Evolutionary conservation across 2,329 filamentous ascomycete genomes (phyloP).

Genomic region (Microdochium nivale): DNA sequence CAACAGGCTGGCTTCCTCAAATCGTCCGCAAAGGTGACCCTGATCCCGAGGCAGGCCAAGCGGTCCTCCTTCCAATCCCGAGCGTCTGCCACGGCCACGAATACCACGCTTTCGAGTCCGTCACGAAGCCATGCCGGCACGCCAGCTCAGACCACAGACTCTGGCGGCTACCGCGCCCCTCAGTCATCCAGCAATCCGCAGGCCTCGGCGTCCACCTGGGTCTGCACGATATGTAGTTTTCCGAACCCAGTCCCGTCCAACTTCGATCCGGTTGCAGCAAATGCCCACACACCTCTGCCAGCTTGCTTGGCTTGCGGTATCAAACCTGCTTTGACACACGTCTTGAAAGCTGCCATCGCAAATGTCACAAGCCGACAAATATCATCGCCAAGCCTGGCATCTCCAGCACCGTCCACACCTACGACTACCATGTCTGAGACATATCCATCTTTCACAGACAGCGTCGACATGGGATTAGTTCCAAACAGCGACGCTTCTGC

Average conservation of each 20-base stretch:
- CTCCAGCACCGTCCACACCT: slow-evolving; percentile 1
- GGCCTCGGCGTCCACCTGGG: slow-evolving; percentile 64
- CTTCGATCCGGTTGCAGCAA: slow-evolving; percentile 80
- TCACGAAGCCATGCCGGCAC: slow-evolving; percentile 38
- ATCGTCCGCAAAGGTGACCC: slow-evolving; percentile 86
- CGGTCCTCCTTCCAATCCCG: slow-evolving; percentile 49
- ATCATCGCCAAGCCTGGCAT: slow-evolving; percentile 4
- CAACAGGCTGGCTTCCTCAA: slow-evolving; percentile 79
- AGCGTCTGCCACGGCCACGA: slow-evolving; percentile 28
- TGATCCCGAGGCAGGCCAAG: slow-evolving; percentile 74
- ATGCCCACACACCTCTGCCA: slow-evolving; percentile 68
- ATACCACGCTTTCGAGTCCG: slow-evolving; percentile 27
- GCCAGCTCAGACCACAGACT: slow-evolving; percentile 33
- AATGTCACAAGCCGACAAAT: slow-evolving; percentile 49
- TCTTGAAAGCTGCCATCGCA: slow-evolving; percentile 80
- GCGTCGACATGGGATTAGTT: background rate
- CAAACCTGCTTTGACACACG: slow-evolving; percentile 72
- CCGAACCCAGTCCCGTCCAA: slow-evolving; percentile 89
- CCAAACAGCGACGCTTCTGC: background rate
- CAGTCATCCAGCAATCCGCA: slow-evolving; percentile 3
- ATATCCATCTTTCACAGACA: background rate
- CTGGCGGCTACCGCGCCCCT: slow-evolving; percentile 8
- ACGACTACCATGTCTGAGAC: background rate
- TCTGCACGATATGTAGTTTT: slow-evolving; percentile 92
- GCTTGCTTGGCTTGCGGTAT: slow-evolving; percentile 92